These are phyloP conservation scores for Dichotomopilus funicola DNA, from an alignment of 2,329 filamentous ascomycete genomes.

Conservation along the genomic window DNA sequence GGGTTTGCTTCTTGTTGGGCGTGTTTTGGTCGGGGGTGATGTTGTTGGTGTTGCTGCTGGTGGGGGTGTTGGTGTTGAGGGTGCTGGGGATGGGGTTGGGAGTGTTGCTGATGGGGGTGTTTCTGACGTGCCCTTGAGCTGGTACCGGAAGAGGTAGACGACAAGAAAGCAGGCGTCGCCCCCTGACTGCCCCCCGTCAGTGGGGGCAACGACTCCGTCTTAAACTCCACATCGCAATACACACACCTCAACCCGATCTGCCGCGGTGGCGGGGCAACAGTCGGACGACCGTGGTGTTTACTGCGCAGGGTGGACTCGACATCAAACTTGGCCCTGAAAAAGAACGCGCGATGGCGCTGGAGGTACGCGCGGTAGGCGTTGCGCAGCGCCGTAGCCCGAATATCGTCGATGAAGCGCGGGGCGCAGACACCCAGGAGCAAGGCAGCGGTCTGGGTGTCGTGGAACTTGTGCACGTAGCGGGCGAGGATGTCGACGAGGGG, in stretches of 20 bases:
- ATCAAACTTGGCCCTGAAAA: constrained; percentile 70
- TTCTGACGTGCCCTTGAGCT: too few species aligned
- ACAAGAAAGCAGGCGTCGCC: too few species aligned
- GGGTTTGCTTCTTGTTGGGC: constrained; percentile 38
- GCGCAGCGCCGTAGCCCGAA: constrained; percentile 69
- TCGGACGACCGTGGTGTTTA: constrained; percentile 56
- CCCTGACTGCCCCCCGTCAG: neutral
- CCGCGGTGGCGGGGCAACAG: constrained; percentile 56
- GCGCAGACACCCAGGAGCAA: constrained; percentile 67
- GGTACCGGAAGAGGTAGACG: too few species aligned
- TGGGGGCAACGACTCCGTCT: constrained; percentile 33
- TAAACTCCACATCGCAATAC: constrained; percentile 60
- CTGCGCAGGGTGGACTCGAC: constrained; percentile 67
- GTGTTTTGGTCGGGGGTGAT: constrained; percentile 24
- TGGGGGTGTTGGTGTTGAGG: constrained; percentile 9
- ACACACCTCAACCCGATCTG: constrained; percentile 71
- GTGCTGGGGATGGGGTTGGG: constrained; percentile 9
- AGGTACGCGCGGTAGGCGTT: constrained; percentile 64
- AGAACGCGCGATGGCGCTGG: constrained; percentile 66
- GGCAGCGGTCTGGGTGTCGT: constrained; percentile 73
- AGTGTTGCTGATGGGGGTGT: neutral
- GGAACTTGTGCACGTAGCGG: constrained; percentile 66
- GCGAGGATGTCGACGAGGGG: constrained; percentile 67
- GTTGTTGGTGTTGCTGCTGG: constrained; percentile 5
- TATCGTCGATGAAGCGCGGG: constrained; percentile 70